These are phyloP conservation scores for Arachis hypogaea DNA, from an alignment of 306 rosid species.

Conservation along the genomic window DNA sequence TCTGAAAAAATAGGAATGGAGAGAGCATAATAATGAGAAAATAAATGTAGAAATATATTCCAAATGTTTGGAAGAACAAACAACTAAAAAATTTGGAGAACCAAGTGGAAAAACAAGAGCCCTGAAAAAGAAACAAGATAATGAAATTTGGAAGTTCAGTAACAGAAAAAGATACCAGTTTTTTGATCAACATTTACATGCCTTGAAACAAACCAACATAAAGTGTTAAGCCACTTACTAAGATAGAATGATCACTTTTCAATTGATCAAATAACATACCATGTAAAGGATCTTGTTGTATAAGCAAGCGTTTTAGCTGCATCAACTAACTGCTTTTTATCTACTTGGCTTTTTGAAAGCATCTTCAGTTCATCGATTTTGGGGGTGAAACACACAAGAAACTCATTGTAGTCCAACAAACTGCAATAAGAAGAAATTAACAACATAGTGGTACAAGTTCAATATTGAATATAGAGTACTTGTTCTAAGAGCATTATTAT, in stretches of 20 bases:
- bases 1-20: too few relatives aligned
- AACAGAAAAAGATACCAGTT: conserved; percentile 2
- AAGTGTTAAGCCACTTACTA: not conserved
- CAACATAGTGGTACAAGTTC: conserved; percentile 18
- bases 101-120: too few relatives aligned
- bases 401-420: conserved; percentile 74
- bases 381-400: conserved; percentile 65
- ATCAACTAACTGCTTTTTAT: conserved; percentile 56
- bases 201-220: conserved; percentile 41
- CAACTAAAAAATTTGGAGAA: too few relatives aligned
- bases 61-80: too few relatives aligned
- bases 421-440: conserved; percentile 52
- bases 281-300: conserved; percentile 42
- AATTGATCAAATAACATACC: conserved; percentile 57
- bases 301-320: conserved; percentile 48
- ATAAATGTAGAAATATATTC: too few relatives aligned
- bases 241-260: conserved; percentile 9
- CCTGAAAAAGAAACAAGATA: too few relatives aligned
- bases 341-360: conserved; percentile 77
- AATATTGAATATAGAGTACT: conserved; percentile 7
- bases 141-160: too few relatives aligned
- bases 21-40: too few relatives aligned
- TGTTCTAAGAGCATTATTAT: conserved; percentile 5
- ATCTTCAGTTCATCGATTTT: conserved; percentile 58
- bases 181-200: conserved; percentile 32